These are phyloP conservation scores for Chimonanthus praecox DNA, from an alignment of 164 flowering plant species.

Conservation along the genomic window DNA sequence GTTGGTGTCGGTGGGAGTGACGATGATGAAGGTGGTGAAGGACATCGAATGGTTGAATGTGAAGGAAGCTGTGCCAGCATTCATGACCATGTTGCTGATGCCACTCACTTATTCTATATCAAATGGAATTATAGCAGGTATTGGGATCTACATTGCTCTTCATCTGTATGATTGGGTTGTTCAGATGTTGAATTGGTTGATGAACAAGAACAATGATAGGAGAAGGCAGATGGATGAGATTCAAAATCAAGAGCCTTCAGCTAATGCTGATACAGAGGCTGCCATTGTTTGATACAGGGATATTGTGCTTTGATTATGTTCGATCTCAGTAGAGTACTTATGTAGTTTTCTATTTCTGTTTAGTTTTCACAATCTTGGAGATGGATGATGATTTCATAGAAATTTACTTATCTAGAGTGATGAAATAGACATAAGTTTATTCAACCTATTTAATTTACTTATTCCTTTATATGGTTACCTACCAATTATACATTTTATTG, in stretches of 20 bases:
- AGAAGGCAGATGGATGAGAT: conserved; percentile 28
- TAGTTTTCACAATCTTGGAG: too few relatives aligned
- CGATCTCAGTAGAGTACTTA: background rate
- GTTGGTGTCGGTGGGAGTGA: conserved; percentile 69
- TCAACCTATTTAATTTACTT: too few relatives aligned
- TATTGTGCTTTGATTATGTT: too few relatives aligned
- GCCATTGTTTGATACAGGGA: conserved; percentile 7
- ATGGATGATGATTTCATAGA: too few relatives aligned
- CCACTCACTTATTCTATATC: conserved; percentile 77
- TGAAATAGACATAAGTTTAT: too few relatives aligned
- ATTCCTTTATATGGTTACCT: too few relatives aligned
- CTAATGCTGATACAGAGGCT: conserved; percentile 19
- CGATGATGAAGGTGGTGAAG: conserved; percentile 84
- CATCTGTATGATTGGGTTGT: conserved; percentile 37
- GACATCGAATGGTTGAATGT: conserved; percentile 63
- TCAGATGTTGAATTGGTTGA: conserved; percentile 32
- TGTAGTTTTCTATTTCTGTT: too few relatives aligned
- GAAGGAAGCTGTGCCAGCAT: conserved; percentile 75
- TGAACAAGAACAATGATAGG: conserved; percentile 21
- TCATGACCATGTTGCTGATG: conserved; percentile 72
- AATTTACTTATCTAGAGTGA: too few relatives aligned
- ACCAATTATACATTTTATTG: too few relatives aligned
- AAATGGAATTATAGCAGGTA: conserved; percentile 80
- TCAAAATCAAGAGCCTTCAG: conserved; percentile 68
- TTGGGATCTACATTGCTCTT: conserved; percentile 57